Evolutionary conservation across 2,329 filamentous ascomycete genomes (phyloP).

Genomic region (Fragosphaeria purpurea): DNA sequence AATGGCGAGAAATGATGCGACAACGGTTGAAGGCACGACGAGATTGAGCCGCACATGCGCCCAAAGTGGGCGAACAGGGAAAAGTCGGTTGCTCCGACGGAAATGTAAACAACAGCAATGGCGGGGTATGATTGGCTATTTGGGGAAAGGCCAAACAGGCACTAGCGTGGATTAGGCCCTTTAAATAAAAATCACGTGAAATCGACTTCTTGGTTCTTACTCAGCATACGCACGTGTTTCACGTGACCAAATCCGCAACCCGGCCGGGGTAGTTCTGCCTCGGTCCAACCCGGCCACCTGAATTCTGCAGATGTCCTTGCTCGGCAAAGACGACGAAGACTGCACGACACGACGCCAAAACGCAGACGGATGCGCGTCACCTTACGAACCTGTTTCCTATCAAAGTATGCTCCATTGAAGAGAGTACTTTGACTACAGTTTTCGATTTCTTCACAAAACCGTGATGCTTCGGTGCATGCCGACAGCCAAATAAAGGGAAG

Average conservation of each 20-base stretch:
- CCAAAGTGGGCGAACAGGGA: too few relatives aligned
- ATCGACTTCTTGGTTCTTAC: too few relatives aligned
- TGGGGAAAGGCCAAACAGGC: background rate
- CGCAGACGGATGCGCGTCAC: too few relatives aligned
- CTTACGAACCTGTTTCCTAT: too few relatives aligned
- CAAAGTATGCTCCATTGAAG: too few relatives aligned
- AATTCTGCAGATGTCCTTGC: conserved; percentile 3
- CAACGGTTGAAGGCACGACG: too few relatives aligned
- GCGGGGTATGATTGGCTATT: conserved; percentile 12
- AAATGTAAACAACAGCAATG: conserved; percentile 15
- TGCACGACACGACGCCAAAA: background rate
- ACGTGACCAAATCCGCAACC: conserved; percentile 1
- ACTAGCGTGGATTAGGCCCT: background rate
- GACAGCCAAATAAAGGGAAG: background rate
- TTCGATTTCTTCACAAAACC: too few relatives aligned
- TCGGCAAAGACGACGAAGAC: too few relatives aligned
- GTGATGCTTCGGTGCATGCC: background rate
- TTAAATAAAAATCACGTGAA: conserved; percentile 3
- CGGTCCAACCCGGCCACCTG: conserved; percentile 19
- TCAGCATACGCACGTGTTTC: background rate
- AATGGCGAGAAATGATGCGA: too few relatives aligned
- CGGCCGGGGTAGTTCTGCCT: conserved; percentile 11
- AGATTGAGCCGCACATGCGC: too few relatives aligned
- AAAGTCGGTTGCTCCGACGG: conserved; percentile 7
- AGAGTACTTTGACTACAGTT: background rate